phyloP scores from a whole-genome alignment of 192 early-diverging fungal species.

The Podila verticillata region DNA sequence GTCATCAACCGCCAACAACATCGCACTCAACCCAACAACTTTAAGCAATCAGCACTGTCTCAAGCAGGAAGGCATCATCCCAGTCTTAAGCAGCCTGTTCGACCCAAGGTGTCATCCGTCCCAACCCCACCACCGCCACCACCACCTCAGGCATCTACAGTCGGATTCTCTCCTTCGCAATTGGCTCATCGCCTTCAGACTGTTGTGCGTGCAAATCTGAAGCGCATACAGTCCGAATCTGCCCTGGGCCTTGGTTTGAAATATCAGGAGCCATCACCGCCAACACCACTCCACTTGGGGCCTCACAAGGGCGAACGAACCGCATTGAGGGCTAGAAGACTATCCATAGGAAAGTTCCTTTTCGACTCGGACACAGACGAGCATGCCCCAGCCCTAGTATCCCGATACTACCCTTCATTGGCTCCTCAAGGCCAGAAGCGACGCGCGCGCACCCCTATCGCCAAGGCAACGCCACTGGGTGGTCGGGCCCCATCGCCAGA shows the following conservation, averaged over 20 bases:
- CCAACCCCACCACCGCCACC: not conserved
- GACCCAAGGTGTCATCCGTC: not conserved
- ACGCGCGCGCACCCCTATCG: conserved; percentile 2
- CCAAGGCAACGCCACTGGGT: not conserved
- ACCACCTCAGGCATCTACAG: not conserved
- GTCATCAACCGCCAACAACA: conserved; percentile 44
- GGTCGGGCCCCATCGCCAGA: not conserved
- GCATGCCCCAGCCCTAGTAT: not conserved
- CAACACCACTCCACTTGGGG: not conserved
- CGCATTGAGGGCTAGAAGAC: conserved; percentile 40
- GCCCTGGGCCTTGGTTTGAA: not conserved
- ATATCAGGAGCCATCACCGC: not conserved
- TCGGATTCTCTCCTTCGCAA: conserved; percentile 6
- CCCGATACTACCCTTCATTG: conserved; percentile 4
- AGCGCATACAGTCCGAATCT: conserved; percentile 29
- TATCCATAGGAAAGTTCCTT: conserved; percentile 31
- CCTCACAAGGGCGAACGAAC: not conserved
- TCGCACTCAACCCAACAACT: conserved; percentile 31
- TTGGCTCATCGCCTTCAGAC: conserved; percentile 32
- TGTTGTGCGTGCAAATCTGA: conserved; percentile 15
- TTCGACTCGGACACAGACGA: conserved; percentile 48
- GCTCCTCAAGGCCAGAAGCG: conserved; percentile 40
- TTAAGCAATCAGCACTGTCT: conserved; percentile 41
- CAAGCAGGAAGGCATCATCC: conserved; percentile 8
- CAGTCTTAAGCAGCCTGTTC: not conserved